These are phyloP conservation scores for Pyrenophora graminea DNA, from an alignment of 2,329 filamentous ascomycete genomes.

Conservation along the genomic window DNA sequence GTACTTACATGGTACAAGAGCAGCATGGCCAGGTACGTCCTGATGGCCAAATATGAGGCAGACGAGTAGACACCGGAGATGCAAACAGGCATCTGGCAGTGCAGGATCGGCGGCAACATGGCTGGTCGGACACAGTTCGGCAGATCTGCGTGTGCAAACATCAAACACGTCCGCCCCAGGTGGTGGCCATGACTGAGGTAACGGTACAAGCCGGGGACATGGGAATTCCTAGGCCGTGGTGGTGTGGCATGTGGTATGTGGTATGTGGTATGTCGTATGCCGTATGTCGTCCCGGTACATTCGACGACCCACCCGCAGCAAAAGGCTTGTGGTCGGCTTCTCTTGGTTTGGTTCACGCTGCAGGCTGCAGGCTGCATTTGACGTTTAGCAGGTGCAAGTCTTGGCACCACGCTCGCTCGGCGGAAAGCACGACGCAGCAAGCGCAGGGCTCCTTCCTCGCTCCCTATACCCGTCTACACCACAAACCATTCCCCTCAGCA, in stretches of 20 bases:
- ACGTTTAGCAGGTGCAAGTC: conserved; percentile 12
- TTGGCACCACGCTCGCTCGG: conserved; percentile 16
- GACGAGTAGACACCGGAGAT: neutral
- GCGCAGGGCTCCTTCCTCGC: conserved; percentile 16
- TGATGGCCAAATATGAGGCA: too few relatives aligned
- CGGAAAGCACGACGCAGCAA: conserved; percentile 11
- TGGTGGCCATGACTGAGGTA: neutral
- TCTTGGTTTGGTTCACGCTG: conserved; percentile 9
- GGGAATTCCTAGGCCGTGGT: neutral
- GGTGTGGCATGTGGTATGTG: neutral
- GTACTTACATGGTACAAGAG: neutral
- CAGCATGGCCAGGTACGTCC: too few relatives aligned
- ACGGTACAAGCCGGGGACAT: conserved; percentile 7
- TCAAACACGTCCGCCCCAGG: conserved; percentile 1
- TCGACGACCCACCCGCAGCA: neutral
- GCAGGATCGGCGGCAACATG: conserved; percentile 8
- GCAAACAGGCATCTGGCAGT: neutral
- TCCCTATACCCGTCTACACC: conserved; percentile 27
- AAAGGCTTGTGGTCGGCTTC: conserved; percentile 1
- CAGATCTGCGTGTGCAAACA: conserved; percentile 9
- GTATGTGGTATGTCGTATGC: neutral
- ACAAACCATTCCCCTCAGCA: conserved; percentile 21
- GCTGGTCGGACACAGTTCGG: conserved; percentile 12
- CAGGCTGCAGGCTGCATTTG: conserved; percentile 5
- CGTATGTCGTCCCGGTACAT: too few relatives aligned